These are phyloP conservation scores for Colletotrichum destructivum DNA, from an alignment of 2,329 filamentous ascomycete genomes.

Conservation along the genomic window DNA sequence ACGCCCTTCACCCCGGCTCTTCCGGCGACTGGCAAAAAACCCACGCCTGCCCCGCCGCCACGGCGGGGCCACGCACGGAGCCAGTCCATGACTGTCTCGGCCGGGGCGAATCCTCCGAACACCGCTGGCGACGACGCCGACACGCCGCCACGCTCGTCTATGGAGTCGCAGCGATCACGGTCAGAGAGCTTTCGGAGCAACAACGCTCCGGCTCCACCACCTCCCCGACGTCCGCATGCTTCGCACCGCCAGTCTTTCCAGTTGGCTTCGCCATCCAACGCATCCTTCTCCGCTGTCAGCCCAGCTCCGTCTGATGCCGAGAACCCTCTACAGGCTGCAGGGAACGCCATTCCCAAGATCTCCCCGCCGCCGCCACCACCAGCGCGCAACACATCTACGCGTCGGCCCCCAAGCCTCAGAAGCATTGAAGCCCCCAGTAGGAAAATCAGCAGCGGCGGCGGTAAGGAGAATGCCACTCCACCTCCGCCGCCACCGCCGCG, in stretches of 20 bases:
- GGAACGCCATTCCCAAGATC: constrained; percentile 38
- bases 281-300: constrained; percentile 26
- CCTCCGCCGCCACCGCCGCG: constrained; percentile 67
- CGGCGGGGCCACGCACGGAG: constrained; percentile 63
- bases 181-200: constrained; percentile 61
- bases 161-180: constrained; percentile 65
- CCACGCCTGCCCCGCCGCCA: constrained; percentile 67
- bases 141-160: constrained; percentile 62
- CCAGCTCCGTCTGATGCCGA: constrained; percentile 26
- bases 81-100: constrained; percentile 47
- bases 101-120: constrained; percentile 42
- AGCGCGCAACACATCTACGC: constrained; percentile 59
- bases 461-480: constrained; percentile 24
- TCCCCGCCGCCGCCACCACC: constrained; percentile 63
- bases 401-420: constrained; percentile 61
- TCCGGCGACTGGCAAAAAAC: constrained; percentile 55
- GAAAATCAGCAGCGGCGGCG: constrained; percentile 15
- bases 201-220: constrained; percentile 67
- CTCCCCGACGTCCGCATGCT: constrained; percentile 65
- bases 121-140: constrained; percentile 52
- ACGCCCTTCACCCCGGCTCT: constrained; percentile 54
- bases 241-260: constrained; percentile 49
- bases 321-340: background rate
- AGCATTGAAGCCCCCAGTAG: constrained; percentile 55
- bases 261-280: constrained; percentile 23